Base-by-base conservation (phyloP, 495 filamentous ascomycete genomes). In the Tuber magnatum region DNA sequence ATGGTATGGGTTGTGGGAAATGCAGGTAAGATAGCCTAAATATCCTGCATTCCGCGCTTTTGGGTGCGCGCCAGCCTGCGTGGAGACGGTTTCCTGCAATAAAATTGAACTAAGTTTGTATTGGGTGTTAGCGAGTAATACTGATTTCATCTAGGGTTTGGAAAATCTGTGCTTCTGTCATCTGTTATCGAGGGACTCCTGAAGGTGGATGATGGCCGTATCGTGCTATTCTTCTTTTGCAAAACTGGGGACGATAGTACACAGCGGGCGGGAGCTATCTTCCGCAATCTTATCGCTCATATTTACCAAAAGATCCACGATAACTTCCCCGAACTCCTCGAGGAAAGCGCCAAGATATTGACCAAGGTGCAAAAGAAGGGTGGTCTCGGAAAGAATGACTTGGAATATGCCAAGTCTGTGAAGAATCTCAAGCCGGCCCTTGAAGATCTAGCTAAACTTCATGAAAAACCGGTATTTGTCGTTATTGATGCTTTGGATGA, bases 401-500 rank as follows among this genome's bases (percentile, higher is more conserved):
- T 48, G 16, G 74, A 75, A 35, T 75, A 75, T 22, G 43, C 46
- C 16, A 75, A 75, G 46, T 75, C 74, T 3, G 74, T 75, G 7
- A 75, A 75, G 44, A 73, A 32, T 43, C 74, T 75, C 18, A 75
- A 72, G 38, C 70, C 35, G 44, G 43, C 71, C 44, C 38, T 75
- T 38, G 74, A 75, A 61, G 74, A 72, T 16, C 43, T 75, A 10
- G 16, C 61, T 24, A 56, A 35, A 32, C 32, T 73, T 51, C 39
- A 71, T 22, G 69, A 38, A n/a, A 75, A 61, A 65, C 69, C 22
- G 12, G 71, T 74, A 10, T 83, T 83, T 48, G 46, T 82, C 44
- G 46, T 83, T 20, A 61, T 83, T 41, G 81, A 83, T 61, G 81
- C 78, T 35, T 44, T 82, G 46, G 81, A 83, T 38, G 81, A 83